phyloP scores from a whole-genome alignment of 1,284 basidiomycete species.

The Trametes sp. region DNA sequence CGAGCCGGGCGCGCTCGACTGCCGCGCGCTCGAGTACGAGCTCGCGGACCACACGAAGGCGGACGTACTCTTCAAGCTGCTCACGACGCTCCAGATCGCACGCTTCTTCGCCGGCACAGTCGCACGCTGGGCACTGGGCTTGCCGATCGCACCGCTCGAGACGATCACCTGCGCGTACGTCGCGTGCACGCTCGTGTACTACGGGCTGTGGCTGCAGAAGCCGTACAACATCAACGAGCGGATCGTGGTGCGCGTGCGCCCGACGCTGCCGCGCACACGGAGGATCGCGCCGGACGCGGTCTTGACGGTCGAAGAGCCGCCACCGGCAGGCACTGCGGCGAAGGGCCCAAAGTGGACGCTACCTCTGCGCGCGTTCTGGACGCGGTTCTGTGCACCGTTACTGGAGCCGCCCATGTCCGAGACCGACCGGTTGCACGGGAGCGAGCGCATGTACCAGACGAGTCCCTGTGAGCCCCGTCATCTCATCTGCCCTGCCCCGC shows the following conservation, averaged over 20 bases:
- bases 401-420: conserved; percentile 13
- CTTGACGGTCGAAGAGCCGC: not conserved
- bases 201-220: conserved; percentile 18
- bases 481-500: not conserved
- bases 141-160: conserved; percentile 20
- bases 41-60: conserved; percentile 21
- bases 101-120: conserved; percentile 15
- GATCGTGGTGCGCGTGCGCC: conserved; percentile 12
- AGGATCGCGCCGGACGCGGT: not conserved
- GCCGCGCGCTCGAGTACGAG: conserved; percentile 19
- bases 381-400: not conserved
- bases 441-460: conserved; percentile 15
- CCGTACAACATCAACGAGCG: conserved; percentile 20
- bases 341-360: not conserved
- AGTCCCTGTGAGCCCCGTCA: conserved; percentile 14
- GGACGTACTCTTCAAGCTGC: conserved; percentile 21
- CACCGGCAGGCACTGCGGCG: not conserved
- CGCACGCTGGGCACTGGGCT: conserved; percentile 4
- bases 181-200: conserved; percentile 22
- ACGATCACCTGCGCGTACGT: conserved; percentile 21
- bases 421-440: conserved; percentile 15
- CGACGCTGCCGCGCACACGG: conserved; percentile 4
- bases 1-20: conserved; percentile 18
- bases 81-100: conserved; percentile 19
- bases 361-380: conserved; percentile 7